Conservation (phyloP, 2,329 filamentous ascomycete species). For the Stemphylium lycopersici region DNA sequence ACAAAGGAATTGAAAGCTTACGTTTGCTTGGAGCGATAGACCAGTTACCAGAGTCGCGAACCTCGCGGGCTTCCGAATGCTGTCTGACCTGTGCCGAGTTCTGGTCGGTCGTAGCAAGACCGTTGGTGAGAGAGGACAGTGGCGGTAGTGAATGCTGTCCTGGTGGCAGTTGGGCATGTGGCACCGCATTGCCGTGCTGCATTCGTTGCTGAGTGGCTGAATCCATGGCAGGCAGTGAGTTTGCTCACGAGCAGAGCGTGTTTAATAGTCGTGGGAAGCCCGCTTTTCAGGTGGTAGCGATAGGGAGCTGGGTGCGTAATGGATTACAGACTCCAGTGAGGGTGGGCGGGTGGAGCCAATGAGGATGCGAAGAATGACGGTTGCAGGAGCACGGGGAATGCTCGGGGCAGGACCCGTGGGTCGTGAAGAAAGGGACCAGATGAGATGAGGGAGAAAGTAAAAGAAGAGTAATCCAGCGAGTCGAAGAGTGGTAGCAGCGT, state of each 20-base stretch:
- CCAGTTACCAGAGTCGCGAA: slow-evolving; percentile 66
- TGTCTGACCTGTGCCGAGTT: slow-evolving; percentile 42
- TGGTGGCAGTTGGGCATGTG: slow-evolving; percentile 36
- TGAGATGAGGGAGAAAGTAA: slow-evolving; percentile 14
- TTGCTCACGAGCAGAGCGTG: slow-evolving; percentile 1
- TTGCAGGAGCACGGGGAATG: background rate
- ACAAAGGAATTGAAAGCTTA: slow-evolving; percentile 37
- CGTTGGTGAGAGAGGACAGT: slow-evolving; percentile 47
- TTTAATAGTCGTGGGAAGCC: background rate
- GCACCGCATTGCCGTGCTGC: slow-evolving; percentile 15
- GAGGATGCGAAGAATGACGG: slow-evolving; percentile 6
- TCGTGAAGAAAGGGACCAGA: slow-evolving; percentile 7
- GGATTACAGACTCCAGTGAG: slow-evolving; percentile 15
- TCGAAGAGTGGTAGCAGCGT: slow-evolving; percentile 25
- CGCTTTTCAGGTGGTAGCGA: slow-evolving; percentile 5
- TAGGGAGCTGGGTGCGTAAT: slow-evolving; percentile 9
- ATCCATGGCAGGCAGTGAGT: slow-evolving; percentile 35
- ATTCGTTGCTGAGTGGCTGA: slow-evolving; percentile 36
- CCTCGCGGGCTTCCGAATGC: slow-evolving; percentile 53
- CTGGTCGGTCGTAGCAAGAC: slow-evolving; percentile 40
- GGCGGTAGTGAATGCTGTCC: slow-evolving; percentile 45
- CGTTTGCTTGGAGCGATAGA: slow-evolving; percentile 65
- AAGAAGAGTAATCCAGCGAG: background rate
- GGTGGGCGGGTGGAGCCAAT: slow-evolving; percentile 23
- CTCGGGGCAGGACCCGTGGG: background rate